A percentile compares a stretch with the other conserved stretches of the same genome.
Conservation (phyloP, 2,329 filamentous ascomycete genomes). For the Pseudogymnoascus sp. region DNA sequence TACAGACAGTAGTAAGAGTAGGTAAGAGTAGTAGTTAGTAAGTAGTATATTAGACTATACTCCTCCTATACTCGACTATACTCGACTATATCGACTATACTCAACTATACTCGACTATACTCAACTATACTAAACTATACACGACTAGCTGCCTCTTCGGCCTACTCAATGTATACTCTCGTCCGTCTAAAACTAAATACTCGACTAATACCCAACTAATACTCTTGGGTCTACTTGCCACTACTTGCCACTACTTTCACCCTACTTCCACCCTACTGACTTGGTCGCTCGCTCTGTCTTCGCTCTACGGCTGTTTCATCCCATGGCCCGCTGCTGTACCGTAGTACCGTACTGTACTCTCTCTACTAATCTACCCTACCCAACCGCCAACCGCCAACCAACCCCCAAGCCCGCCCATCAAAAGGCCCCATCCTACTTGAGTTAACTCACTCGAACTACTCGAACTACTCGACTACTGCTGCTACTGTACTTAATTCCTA, state of each 20-base stretch:
- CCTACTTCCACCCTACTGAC: background rate
- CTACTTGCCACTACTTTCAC: slow-evolving; percentile 2
- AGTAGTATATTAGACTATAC: background rate
- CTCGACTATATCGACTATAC: background rate
- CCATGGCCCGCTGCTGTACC: background rate
- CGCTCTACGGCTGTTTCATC: slow-evolving; percentile 5
- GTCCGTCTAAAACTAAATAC: background rate
- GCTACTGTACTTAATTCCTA: slow-evolving; percentile 2
- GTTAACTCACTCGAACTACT: background rate
- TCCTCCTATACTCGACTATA: background rate
- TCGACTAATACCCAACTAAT: background rate
- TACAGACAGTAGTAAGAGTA: background rate
- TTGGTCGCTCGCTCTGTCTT: background rate
- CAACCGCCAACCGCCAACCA: background rate
- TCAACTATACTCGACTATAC: background rate
- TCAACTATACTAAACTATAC: background rate
- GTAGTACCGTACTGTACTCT: background rate
- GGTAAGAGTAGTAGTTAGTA: background rate
- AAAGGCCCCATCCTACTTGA: background rate
- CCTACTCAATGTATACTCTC: too few species aligned
- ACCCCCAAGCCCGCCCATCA: background rate
- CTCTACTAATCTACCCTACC: background rate
- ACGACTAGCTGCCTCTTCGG: background rate
- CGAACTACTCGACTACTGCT: background rate
- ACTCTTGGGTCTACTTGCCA: background rate